Base-by-base conservation (phyloP, 148 eudicot species). In the Polygonum aviculare region DNA sequence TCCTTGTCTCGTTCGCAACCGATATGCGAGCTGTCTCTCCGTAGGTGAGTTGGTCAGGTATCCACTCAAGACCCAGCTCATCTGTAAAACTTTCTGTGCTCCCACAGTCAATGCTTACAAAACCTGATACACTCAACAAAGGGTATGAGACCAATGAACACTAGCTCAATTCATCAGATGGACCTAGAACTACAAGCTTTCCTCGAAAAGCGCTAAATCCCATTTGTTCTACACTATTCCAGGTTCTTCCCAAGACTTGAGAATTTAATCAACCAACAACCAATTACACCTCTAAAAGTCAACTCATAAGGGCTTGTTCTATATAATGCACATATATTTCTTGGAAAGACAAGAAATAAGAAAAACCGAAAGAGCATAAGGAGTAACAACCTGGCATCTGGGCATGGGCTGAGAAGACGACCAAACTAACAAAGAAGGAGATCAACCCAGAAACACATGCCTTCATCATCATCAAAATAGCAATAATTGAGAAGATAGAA, bases 301-400 rank as follows among this genome's bases (percentile, higher is more conserved):
- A 67, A 67, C 35, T 60, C 67, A 26, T 60, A 59, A 21, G 21
- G 21, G 33, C 36, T 22, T 31, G 22, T 33, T 33, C n/a, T n/a
- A n/a, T 33, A 60, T 60, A 21, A 26, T 26, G 9, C 67, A 59
- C 67, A 59, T 5, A 8, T 33, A 11, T 15, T 65, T 65, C 41
- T 60, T 3, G 2, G 59, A 18, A 54, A 11, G 22, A 54, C 59
- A 54, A n/a, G 1, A 18, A 2, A 54, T 12, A 54, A 54, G 5
- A 19, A 5, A 54, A 54, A 54, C 7, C 26, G 3, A 36, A 22
- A 67, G 16, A 50, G 5, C 21, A 15, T 3, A 40, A 74, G 12
- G 6, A 79, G 49, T 45, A 40, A 47, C 6, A 77, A 35, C 87
- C 87, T 75, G 83, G 83, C 81, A 59, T 74, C 77, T 80, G 85